phyloP scores from a whole-genome alignment of 495 filamentous ascomycete species.

The Aspergillus kassunensis region DNA sequence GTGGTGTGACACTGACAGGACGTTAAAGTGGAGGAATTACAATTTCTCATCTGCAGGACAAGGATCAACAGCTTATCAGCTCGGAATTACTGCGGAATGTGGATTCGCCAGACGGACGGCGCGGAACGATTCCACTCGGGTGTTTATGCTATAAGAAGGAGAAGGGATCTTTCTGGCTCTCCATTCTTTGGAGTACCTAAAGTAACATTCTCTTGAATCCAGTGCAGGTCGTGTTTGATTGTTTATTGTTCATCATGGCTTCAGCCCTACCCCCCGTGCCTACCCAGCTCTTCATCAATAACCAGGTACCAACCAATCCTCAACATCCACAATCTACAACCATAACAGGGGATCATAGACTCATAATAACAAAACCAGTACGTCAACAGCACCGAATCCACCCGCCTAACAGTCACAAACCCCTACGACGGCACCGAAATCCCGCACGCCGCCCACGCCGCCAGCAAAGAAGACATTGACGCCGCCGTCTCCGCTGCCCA shows the following conservation, averaged over 20 bases:
- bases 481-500: conserved; percentile 7
- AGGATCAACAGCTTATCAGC: not conserved
- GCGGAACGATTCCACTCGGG: not conserved
- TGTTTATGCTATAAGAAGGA: not conserved
- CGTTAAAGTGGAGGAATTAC: too few species aligned
- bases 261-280: conserved; percentile 8
- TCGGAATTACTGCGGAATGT: not conserved
- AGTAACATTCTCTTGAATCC: too few species aligned
- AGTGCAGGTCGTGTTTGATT: too few species aligned
- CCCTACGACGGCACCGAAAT: conserved; percentile 11
- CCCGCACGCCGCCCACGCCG: conserved; percentile 4
- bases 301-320: conserved; percentile 4
- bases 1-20: too few species aligned
- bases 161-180: too few species aligned
- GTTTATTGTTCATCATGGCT: conserved; percentile 6
- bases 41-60: not conserved
- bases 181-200: too few species aligned
- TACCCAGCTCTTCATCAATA: conserved; percentile 14
- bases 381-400: conserved; percentile 1
- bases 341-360: conserved; percentile 8
- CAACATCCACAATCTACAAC: conserved; percentile 12
- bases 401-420: conserved; percentile 5
- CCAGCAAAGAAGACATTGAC: conserved; percentile 8
- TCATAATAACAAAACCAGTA: conserved; percentile 8
- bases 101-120: not conserved